These are phyloP conservation scores for Colletotrichum theobromicola DNA, from an alignment of 2,329 filamentous ascomycete species.

Conservation along the genomic window DNA sequence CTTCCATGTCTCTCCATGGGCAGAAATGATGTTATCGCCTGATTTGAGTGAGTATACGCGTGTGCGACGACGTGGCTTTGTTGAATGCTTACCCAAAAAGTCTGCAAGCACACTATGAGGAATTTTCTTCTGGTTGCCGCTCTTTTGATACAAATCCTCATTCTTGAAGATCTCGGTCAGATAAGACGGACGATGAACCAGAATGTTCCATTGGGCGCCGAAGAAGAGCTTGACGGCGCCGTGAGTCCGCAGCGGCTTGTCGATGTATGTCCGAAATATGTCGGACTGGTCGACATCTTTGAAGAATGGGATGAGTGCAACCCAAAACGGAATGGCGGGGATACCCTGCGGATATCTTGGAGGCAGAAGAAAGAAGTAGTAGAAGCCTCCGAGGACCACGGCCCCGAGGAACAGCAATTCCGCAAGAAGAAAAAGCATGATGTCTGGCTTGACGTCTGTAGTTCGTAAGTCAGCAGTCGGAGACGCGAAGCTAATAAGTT, in stretches of 20 bases:
- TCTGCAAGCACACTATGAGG: constrained; percentile 41
- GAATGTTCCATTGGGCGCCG: constrained; percentile 52
- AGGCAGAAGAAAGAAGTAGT: constrained; percentile 25
- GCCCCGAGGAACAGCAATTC: background rate
- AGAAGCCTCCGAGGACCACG: background rate
- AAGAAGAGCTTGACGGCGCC: constrained; percentile 56
- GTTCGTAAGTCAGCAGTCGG: background rate
- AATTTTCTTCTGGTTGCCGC: constrained; percentile 46
- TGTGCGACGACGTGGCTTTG: background rate
- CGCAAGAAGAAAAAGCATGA: constrained; percentile 8
- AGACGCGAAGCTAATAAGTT: background rate
- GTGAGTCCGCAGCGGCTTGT: constrained; percentile 39
- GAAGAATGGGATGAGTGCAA: constrained; percentile 45
- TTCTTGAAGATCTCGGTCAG: constrained; percentile 42
- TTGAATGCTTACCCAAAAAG: constrained; percentile 26
- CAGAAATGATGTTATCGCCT: constrained; percentile 45
- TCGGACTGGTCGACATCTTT: constrained; percentile 47
- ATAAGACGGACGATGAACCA: constrained; percentile 48
- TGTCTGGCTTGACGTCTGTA: background rate
- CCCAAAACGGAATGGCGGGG: constrained; percentile 48
- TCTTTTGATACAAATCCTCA: constrained; percentile 38
- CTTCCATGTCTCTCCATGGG: constrained; percentile 39
- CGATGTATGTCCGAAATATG: constrained; percentile 42
- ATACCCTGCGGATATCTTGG: constrained; percentile 38
- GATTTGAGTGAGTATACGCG: background rate